Conservation (phyloP, 2,329 filamentous ascomycete genomes). For the Colletotrichum neosansevieriae region DNA sequence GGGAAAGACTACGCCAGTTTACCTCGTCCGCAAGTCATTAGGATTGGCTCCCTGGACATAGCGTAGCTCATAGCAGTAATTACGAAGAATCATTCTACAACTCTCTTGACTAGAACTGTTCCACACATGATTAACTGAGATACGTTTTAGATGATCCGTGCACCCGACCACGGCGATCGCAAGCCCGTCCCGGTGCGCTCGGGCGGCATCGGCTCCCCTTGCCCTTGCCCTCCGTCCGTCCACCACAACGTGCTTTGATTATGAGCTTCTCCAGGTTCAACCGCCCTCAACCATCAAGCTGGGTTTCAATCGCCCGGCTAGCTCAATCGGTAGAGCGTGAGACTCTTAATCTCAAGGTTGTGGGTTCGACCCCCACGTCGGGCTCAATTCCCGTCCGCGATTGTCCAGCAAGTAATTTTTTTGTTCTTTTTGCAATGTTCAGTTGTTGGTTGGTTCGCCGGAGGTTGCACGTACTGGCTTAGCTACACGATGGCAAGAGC, state of each 20-base stretch:
- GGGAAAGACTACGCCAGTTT: slow-evolving; percentile 24
- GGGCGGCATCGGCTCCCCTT: slow-evolving; percentile 8
- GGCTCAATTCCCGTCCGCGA: slow-evolving; percentile 40
- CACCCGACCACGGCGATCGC: background rate
- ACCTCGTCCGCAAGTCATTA: slow-evolving; percentile 13
- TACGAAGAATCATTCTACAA: slow-evolving; percentile 26
- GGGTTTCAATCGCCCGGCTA: slow-evolving; percentile 60
- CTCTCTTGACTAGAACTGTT: background rate
- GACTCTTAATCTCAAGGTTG: slow-evolving; percentile 75
- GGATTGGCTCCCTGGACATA: slow-evolving; percentile 19
- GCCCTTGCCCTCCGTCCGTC: slow-evolving; percentile 23
- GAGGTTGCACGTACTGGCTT: no score
- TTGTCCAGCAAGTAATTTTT: slow-evolving; percentile 5
- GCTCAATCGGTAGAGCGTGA: slow-evolving; percentile 81
- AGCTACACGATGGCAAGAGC: no score
- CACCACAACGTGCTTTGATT: background rate
- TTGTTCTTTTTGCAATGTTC: background rate
- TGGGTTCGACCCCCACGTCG: slow-evolving; percentile 59
- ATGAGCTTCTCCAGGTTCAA: background rate
- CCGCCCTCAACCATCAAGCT: background rate
- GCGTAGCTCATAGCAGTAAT: slow-evolving; percentile 33
- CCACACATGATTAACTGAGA: background rate
- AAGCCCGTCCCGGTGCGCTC: background rate
- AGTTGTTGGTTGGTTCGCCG: background rate
- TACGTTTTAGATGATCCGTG: no score